These are phyloP conservation scores for Mortierella sp. DNA, from an alignment of 371 early-diverging fungal species.

Conservation along the genomic window DNA sequence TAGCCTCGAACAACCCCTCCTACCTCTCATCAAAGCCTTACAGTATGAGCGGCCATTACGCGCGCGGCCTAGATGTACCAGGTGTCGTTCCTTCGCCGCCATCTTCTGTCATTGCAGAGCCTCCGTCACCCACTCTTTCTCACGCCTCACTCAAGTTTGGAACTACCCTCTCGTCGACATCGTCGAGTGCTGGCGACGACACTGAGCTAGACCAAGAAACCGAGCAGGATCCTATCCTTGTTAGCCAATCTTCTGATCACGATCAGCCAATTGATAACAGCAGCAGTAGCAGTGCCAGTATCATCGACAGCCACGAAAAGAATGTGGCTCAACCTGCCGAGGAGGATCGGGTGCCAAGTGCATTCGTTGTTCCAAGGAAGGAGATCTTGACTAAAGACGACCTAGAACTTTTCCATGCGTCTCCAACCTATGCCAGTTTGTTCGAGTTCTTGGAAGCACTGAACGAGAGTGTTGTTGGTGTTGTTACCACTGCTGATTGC, in stretches of 20 bases:
- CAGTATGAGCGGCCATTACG: conserved; percentile 36
- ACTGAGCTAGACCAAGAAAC: conserved; percentile 22
- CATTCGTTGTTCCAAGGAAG: conserved; percentile 62
- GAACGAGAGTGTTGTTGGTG: conserved; percentile 77
- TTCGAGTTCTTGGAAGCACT: conserved; percentile 76
- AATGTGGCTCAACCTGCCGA: conserved; percentile 7
- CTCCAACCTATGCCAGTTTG: conserved; percentile 70
- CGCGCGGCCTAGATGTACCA: conserved; percentile 26
- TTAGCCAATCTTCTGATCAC: conserved; percentile 1
- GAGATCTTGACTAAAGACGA: conserved; percentile 89
- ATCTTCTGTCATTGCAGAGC: conserved; percentile 50
- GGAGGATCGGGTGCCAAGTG: neutral
- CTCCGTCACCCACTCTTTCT: conserved; percentile 52
- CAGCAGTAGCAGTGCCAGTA: neutral
- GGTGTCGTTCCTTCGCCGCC: conserved; percentile 41
- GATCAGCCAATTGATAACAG: conserved; percentile 2
- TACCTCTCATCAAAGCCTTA: conserved; percentile 44
- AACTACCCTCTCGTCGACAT: conserved; percentile 31
- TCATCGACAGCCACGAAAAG: neutral
- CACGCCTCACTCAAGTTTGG: conserved; percentile 40
- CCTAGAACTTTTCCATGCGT: conserved; percentile 78
- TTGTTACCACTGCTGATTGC: conserved; percentile 65
- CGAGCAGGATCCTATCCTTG: conserved; percentile 10
- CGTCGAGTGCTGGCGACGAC: conserved; percentile 43
- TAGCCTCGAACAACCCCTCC: conserved; percentile 30